These are phyloP conservation scores for Backusella mclennaniae DNA, from an alignment of 192 early-diverging fungal species.

Conservation along the genomic window DNA sequence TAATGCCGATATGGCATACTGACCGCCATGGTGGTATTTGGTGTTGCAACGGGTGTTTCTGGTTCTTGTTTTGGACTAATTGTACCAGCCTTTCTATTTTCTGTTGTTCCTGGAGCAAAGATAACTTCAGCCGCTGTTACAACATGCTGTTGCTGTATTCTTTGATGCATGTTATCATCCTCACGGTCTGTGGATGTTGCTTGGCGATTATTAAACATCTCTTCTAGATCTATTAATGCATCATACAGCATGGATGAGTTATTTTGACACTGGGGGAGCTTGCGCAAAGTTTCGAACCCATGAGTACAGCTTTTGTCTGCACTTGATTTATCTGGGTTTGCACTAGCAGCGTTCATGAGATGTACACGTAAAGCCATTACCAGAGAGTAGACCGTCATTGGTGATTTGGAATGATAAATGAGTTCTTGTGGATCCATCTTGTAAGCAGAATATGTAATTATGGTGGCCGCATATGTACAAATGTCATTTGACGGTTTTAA, in stretches of 20 bases:
- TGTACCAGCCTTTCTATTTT: conserved; percentile 2
- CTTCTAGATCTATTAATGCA: not conserved
- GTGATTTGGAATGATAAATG: conserved; percentile 40
- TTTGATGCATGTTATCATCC: not conserved
- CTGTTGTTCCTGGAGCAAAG: not conserved
- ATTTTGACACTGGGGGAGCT: not conserved
- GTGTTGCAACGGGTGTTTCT: not conserved
- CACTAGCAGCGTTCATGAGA: conserved; percentile 10
- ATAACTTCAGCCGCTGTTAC: conserved; percentile 2
- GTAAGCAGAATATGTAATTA: conserved; percentile 36
- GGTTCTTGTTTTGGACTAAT: not conserved
- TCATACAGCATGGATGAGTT: not conserved
- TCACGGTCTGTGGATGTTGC: not conserved
- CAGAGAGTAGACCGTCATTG: conserved; percentile 45
- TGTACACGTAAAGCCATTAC: conserved; percentile 49
- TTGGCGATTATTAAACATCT: not conserved
- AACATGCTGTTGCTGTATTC: not conserved
- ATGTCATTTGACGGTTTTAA: conserved; percentile 35
- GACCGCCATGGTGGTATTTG: not conserved
- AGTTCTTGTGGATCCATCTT: conserved; percentile 34
- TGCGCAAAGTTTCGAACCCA: not conserved
- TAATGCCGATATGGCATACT: not conserved
- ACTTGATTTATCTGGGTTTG: not conserved
- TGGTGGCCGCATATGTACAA: conserved; percentile 47
- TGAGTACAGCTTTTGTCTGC: not conserved